Conservation (phyloP, 2,329 filamentous ascomycete genomes). For the Setomelanomma holmii region DNA sequence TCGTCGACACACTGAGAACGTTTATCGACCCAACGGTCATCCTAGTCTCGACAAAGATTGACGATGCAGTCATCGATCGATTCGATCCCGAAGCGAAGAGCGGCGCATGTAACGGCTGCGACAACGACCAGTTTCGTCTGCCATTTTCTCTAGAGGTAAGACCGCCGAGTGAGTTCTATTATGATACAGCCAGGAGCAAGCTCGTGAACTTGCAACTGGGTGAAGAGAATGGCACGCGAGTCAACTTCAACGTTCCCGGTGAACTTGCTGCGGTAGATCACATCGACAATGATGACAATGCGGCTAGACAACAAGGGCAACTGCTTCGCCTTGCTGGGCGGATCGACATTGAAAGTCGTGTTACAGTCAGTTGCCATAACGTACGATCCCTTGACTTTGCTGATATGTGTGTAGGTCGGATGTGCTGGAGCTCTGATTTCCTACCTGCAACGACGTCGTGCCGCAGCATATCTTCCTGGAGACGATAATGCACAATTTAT, state of each 20-base stretch:
- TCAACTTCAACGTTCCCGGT: conserved; percentile 69
- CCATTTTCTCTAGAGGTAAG: conserved; percentile 71
- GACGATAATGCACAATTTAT: conserved; percentile 61
- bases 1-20: conserved; percentile 63
- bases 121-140: conserved; percentile 58
- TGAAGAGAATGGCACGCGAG: conserved; percentile 54
- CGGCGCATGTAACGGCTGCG: conserved; percentile 36
- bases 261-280: conserved; percentile 51
- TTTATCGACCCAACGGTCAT: conserved; percentile 69
- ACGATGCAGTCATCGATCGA: conserved; percentile 55
- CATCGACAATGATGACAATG: conserved; percentile 53
- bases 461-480: conserved; percentile 67
- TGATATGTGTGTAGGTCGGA: conserved; percentile 63
- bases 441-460: conserved; percentile 74
- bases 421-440: conserved; percentile 88
- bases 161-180: conserved; percentile 75
- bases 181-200: conserved; percentile 70
- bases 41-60: conserved; percentile 63
- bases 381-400: background rate
- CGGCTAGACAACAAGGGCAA: conserved; percentile 66
- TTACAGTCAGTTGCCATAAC: conserved; percentile 62
- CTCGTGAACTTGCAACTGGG: conserved; percentile 66
- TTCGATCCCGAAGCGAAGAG: conserved; percentile 54
- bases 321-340: conserved; percentile 72
- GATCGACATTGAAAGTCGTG: conserved; percentile 75